phyloP scores from a whole-genome alignment of 805 yeast species.

The Yarrowia sp. region DNA sequence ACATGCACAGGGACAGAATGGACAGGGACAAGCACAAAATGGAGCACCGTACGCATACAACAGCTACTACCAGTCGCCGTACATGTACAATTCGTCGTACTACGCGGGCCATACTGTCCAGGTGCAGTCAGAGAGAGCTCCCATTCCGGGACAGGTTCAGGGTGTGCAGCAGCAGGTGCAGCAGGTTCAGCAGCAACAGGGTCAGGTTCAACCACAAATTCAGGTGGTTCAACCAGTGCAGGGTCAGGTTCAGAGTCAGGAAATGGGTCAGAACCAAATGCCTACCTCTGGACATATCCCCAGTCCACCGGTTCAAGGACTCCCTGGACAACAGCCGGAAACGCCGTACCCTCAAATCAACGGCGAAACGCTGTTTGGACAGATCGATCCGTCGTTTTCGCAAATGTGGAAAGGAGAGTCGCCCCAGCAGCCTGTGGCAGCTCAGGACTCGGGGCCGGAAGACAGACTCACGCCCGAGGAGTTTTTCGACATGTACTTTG shows the following conservation, averaged over 20 bases:
- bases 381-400: conserved; percentile 24
- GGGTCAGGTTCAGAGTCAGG: background rate
- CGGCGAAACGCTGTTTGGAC: background rate
- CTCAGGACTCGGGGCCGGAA: conserved; percentile 3
- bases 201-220: background rate
- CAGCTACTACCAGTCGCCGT: conserved; percentile 12
- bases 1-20: background rate
- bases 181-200: background rate
- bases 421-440: background rate
- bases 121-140: background rate
- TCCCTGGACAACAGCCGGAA: background rate
- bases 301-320: background rate
- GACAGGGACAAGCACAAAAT: background rate
- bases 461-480: conserved; percentile 27
- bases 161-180: too few relatives aligned
- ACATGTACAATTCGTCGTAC: conserved; percentile 18
- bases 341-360: too few relatives aligned
- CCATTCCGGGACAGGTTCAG: background rate
- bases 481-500: conserved; percentile 35
- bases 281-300: too few relatives aligned
- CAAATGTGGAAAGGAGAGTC: conserved; percentile 18
- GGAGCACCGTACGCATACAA: background rate
- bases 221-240: too few relatives aligned
- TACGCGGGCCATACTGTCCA: conserved; percentile 9
- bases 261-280: background rate